Conservation (phyloP, 768 basidiomycete species). For the Dacryopinax primogenitus region DNA sequence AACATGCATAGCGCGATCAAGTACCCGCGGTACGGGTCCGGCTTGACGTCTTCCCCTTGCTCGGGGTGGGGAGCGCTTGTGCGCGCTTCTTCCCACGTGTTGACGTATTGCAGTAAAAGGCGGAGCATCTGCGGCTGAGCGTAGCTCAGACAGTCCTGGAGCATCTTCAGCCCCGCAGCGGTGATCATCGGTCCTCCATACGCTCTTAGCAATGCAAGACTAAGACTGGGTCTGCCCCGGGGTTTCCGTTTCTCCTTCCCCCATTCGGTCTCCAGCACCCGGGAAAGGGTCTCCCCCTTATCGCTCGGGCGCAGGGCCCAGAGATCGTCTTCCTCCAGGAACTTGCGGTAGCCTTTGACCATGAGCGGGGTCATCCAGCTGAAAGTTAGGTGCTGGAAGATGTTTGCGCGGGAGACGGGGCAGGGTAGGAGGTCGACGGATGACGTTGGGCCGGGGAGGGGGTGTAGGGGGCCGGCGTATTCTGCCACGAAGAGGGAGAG, state of each 20-base stretch:
- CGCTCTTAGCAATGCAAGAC: conserved; percentile 58
- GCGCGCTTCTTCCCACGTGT: conserved; percentile 50
- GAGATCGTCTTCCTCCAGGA: conserved; percentile 76
- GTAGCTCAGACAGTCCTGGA: conserved; percentile 71
- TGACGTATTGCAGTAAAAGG: conserved; percentile 66
- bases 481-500: neutral
- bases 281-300: conserved; percentile 54
- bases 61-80: conserved; percentile 26
- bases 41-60: conserved; percentile 17
- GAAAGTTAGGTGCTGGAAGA: conserved; percentile 42
- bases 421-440: conserved; percentile 14
- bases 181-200: conserved; percentile 65
- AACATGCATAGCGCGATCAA: conserved; percentile 71
- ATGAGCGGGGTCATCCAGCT: conserved; percentile 75
- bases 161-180: conserved; percentile 54
- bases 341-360: conserved; percentile 42
- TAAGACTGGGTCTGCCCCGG: conserved; percentile 43
- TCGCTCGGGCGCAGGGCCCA: conserved; percentile 58
- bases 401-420: conserved; percentile 20
- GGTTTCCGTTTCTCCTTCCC: conserved; percentile 38
- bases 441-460: neutral
- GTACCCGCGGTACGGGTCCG: conserved; percentile 44
- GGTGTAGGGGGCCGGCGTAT: neutral
- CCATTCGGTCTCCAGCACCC: conserved; percentile 47
- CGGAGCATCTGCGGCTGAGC: conserved; percentile 78